Conservation (phyloP, 2,329 filamentous ascomycete genomes). For the Zymoseptoria ardabiliae region DNA sequence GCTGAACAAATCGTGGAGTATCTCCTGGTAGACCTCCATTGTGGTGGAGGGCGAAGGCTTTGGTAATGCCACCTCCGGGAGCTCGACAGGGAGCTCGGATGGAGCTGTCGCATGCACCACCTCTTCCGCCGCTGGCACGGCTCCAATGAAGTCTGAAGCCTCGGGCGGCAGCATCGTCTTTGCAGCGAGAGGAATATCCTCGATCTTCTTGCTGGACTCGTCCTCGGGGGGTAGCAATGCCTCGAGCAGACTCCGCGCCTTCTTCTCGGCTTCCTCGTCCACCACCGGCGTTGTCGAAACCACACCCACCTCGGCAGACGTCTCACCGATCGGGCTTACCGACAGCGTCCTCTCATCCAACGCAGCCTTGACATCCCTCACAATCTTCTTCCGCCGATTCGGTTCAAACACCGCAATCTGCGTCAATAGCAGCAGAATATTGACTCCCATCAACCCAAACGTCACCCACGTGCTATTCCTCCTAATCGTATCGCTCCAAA, state of each 20-base stretch:
- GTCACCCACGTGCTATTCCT: slow-evolving; percentile 97
- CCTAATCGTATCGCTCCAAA: slow-evolving; percentile 96
- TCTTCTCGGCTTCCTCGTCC: slow-evolving; percentile 12
- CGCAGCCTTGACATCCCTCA: slow-evolving; percentile 65
- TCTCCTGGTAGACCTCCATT: slow-evolving; percentile 15
- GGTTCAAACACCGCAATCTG: slow-evolving; percentile 69
- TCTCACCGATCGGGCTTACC: slow-evolving; percentile 5
- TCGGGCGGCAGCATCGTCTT: slow-evolving; percentile 20
- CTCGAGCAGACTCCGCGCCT: not conserved
- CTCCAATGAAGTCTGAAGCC: slow-evolving; percentile 12
- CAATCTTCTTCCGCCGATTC: slow-evolving; percentile 74
- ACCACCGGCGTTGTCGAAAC: slow-evolving; percentile 14
- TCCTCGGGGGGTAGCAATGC: not conserved
- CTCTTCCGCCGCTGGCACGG: slow-evolving; percentile 3
- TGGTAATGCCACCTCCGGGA: not conserved
- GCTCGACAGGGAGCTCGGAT: not conserved
- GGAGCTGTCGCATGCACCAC: not conserved
- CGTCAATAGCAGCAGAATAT: slow-evolving; percentile 79
- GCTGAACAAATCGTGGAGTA: slow-evolving; percentile 33
- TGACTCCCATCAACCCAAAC: slow-evolving; percentile 95
- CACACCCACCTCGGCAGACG: slow-evolving; percentile 18
- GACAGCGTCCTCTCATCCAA: slow-evolving; percentile 59
- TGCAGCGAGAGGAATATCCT: slow-evolving; percentile 5
- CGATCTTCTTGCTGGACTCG: slow-evolving; percentile 1
- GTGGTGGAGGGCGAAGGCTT: not conserved